Evolutionary conservation across 495 filamentous ascomycete genomes (phyloP).

Genomic region (Aspergillus carlsbadensis): DNA sequence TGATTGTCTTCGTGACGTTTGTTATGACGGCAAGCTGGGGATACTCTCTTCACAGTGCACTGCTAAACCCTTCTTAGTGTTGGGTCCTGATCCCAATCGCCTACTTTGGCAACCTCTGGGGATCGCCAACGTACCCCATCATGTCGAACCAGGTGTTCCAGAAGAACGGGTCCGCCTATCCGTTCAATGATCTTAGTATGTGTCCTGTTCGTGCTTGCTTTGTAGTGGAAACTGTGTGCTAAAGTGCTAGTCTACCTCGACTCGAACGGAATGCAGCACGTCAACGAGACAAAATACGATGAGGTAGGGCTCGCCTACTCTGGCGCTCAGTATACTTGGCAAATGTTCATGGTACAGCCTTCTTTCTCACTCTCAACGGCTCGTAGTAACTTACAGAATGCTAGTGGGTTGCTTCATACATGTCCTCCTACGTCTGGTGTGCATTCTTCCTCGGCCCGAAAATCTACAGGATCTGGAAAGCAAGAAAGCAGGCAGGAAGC

Average conservation of each 20-base stretch:
- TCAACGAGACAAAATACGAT: conserved; percentile 54
- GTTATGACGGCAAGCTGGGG: conserved; percentile 27
- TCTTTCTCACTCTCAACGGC: neutral
- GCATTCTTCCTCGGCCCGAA: neutral
- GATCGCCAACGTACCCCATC: conserved; percentile 47
- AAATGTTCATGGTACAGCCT: conserved; percentile 47
- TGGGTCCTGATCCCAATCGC: conserved; percentile 57
- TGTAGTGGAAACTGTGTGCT: neutral
- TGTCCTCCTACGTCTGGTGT: conserved; percentile 6
- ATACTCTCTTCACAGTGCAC: neutral
- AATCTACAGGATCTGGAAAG: conserved; percentile 2
- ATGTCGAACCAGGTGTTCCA: conserved; percentile 56
- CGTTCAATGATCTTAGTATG: conserved; percentile 34
- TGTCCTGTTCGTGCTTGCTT: neutral
- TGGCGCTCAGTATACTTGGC: conserved; percentile 53
- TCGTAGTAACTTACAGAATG: neutral
- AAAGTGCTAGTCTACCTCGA: neutral
- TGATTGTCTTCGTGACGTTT: conserved; percentile 51
- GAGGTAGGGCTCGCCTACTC: conserved; percentile 52
- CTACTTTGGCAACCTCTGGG: conserved; percentile 51
- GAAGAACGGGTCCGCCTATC: conserved; percentile 51
- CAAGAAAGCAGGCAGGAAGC: neutral
- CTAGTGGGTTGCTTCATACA: conserved; percentile 4
- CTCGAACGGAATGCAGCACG: neutral
- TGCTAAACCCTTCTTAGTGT: conserved; percentile 38